Evolutionary conservation across 1,284 basidiomycete genomes (phyloP).

Genomic region (Ustilago sp.): DNA sequence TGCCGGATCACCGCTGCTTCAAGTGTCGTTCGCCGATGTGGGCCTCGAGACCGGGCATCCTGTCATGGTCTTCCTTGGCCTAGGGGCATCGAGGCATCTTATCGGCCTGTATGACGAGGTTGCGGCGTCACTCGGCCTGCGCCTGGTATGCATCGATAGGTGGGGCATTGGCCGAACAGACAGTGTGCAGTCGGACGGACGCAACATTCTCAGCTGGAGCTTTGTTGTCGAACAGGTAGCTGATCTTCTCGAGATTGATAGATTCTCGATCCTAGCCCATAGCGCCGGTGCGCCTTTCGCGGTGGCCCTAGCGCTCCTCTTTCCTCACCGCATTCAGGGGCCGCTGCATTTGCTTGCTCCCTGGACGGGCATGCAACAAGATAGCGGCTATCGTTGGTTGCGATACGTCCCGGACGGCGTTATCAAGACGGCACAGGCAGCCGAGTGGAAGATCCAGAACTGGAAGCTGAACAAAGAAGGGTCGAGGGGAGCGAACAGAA

Average conservation of each 20-base stretch:
- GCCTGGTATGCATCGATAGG: constrained; percentile 93
- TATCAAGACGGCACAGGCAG: constrained; percentile 92
- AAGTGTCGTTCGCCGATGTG: constrained; percentile 92
- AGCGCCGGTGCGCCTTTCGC: constrained; percentile 97
- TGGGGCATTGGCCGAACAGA: constrained; percentile 92
- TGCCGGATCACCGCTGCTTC: constrained; percentile 80
- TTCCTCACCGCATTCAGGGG: constrained; percentile 81
- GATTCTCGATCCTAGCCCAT: constrained; percentile 91
- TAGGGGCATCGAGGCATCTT: constrained; percentile 93
- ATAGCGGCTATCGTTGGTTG: constrained; percentile 93
- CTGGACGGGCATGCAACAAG: constrained; percentile 89
- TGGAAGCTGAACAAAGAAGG: constrained; percentile 88
- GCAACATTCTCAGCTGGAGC: constrained; percentile 91
- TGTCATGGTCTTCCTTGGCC: constrained; percentile 88
- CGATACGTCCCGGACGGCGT: constrained; percentile 94
- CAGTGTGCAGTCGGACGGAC: constrained; percentile 76
- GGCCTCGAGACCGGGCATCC: constrained; percentile 85
- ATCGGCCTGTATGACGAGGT: constrained; percentile 96
- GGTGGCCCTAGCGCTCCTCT: constrained; percentile 82
- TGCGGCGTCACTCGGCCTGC: constrained; percentile 84
- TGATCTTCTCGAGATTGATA: constrained; percentile 80
- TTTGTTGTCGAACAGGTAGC: constrained; percentile 88
- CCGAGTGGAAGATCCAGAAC: constrained; percentile 94
- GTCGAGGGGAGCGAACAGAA: constrained; percentile 2
- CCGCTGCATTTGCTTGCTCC: constrained; percentile 90